phyloP scores from a whole-genome alignment of 495 filamentous ascomycete genomes.

The Neurospora sp. region DNA sequence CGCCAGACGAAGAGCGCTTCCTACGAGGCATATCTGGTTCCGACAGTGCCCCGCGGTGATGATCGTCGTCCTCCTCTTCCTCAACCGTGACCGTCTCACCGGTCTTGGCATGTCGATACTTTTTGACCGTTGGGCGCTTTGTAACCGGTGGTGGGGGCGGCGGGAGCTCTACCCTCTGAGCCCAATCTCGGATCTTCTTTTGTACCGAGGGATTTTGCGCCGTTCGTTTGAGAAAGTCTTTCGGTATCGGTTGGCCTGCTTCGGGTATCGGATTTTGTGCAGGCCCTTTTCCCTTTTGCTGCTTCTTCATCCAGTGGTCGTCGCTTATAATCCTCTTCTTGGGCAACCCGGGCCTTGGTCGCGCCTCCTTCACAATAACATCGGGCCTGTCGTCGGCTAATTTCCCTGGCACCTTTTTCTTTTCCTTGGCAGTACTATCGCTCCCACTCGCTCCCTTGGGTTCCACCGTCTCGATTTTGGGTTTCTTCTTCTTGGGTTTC shows the following conservation, averaged over 20 bases:
- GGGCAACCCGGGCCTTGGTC: slow-evolving; percentile 32
- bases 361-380: not conserved
- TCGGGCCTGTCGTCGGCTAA: slow-evolving; percentile 3
- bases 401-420: slow-evolving; percentile 22
- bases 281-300: slow-evolving; percentile 31
- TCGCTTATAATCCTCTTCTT: slow-evolving; percentile 75
- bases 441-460: slow-evolving; percentile 14
- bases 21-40: not conserved
- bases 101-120: slow-evolving; percentile 17
- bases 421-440: slow-evolving; percentile 14
- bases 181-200: slow-evolving; percentile 45
- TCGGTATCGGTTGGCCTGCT: slow-evolving; percentile 33
- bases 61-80: slow-evolving; percentile 9
- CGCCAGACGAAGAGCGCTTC: not conserved
- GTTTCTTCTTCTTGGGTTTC: slow-evolving; percentile 23
- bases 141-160: slow-evolving; percentile 10
- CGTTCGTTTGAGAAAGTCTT: slow-evolving; percentile 39
- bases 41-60: slow-evolving; percentile 5
- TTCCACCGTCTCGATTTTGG: slow-evolving; percentile 14
- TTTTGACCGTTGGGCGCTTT: slow-evolving; percentile 6
- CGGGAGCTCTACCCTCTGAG: slow-evolving; percentile 30
- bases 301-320: slow-evolving; percentile 59
- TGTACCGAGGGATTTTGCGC: slow-evolving; percentile 39
- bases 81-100: slow-evolving; percentile 23
- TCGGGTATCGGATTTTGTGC: slow-evolving; percentile 25